Base-by-base conservation (phyloP, 345 rosid genomes). In the Populus deltoides region DNA sequence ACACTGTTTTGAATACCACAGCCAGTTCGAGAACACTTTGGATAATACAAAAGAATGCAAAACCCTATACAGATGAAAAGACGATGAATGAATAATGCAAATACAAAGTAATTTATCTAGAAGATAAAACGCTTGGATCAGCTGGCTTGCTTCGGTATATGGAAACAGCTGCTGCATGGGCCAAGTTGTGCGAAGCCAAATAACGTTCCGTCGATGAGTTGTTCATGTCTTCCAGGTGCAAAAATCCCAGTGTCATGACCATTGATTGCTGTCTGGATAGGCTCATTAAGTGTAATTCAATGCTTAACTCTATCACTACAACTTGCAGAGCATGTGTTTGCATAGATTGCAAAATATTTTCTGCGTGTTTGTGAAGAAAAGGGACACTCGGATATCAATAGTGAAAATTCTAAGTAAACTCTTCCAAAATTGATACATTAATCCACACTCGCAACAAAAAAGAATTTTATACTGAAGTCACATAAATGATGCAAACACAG, bases 291-390 rank as follows among this genome's bases (percentile, higher is more conserved):
- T 3, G 85, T 75, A 51, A 82, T 82, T 81, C 81, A 78, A 6
- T 78, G 71, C 81, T 82, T 78, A 57, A 82, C 81, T 66, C 85
- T 78, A 57, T 82, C 85, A 20, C 85, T 79, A 53, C 75, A 82
- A 43, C 65, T 78, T 66, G 73, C 81, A 78, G 66, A 82, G 81
- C 85, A 82, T 53, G 79, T 75, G n/a, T 82, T 77, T 55, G 81
- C 81, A 66, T 82, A 82, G 75, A 79, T 80, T 69, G 86, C 92
- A 85, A 95, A 93, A 86, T 88, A 88, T 74, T 91, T 87, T 84
- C 98, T 95, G 97, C 83, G 85, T 72, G 74, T 79, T 78, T 55
- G 62, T 75, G 84, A 85, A 66, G 67, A 1, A 75, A 16, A 80
- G 76, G 75, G 43, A 62, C 73, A 68, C 63, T 71, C 27, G 59